Evolutionary conservation across 129 eudicot species (phyloP), one percentile per base, ranked within the genome.

Genomic region (Flaveria ramosissima): DNA sequence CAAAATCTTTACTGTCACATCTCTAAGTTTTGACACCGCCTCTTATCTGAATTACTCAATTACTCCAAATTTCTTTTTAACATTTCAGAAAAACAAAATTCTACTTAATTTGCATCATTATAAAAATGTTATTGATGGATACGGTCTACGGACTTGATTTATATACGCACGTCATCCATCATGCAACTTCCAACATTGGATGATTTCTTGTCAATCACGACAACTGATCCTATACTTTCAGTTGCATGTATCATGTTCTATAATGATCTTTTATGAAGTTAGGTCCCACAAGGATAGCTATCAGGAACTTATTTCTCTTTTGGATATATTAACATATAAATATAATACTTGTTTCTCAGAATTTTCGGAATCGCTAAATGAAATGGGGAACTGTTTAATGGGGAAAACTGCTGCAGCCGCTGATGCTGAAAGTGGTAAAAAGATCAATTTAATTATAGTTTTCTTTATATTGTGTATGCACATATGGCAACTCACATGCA

Each of bases 341-440:
- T 45, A 70, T 36, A 17, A 24, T 62, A 41, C 45, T 13, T 84
- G 53, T 32, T 61, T 82, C 70, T 55, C 95, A 94, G 99, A 94
- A 82, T 94, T 94, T 79, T 91, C 97, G 9, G 96, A 87, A 82
- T 91, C 99, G 12, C 86, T 94, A 72, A 83, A 71, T 56, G 99
- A 94, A 79, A 87, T 94, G 97, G 99, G 97, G 64, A 82, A 79
- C 70, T 94, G 93, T 82, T 88, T 94, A 41, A 73, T 81, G 80
- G 96, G 84, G 84, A 86, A 82, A 84, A 89, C 93, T 19, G 79
- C 83, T 19, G 77, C 87, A 19, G 84, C 76, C 73, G 77, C 80
- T 82, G 86, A 83, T 81, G 88, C 82, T 61, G 96, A 94, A 80
- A 87, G 88, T 83, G 89, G 99, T 94, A 86, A 80, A 85, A 63